Evolutionary conservation across 495 filamentous ascomycete species (phyloP).

Genomic region (Penicillium macrosclerotiorum): DNA sequence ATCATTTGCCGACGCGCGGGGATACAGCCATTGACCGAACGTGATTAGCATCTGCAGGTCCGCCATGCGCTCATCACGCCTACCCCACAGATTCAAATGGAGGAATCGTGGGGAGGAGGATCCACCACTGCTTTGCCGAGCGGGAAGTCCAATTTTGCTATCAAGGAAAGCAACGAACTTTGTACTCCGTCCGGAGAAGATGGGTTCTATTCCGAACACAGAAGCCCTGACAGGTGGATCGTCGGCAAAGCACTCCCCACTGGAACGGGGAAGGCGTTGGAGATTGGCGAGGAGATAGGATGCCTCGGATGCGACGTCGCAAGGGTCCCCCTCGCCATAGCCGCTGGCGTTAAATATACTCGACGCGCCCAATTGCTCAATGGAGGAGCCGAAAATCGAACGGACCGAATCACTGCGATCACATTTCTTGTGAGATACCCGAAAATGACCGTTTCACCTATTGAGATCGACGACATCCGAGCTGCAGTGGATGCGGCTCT

Average conservation of each 20-base stretch:
- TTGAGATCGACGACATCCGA: constrained; percentile 26
- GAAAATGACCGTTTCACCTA: constrained; percentile 19
- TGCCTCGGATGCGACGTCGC: constrained; percentile 11
- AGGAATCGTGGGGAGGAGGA: constrained; percentile 25
- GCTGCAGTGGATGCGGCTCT: constrained; percentile 27
- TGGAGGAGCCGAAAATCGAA: not conserved
- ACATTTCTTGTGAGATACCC: not conserved
- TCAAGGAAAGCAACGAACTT: too few relatives aligned
- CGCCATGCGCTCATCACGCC: not conserved
- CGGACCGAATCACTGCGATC: not conserved
- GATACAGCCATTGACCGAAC: not conserved
- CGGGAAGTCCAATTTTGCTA: too few relatives aligned
- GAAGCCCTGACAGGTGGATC: not conserved
- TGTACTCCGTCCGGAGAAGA: too few relatives aligned
- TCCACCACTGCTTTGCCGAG: constrained; percentile 15
- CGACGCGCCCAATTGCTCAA: too few relatives aligned
- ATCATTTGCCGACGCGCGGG: not conserved
- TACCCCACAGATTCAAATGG: constrained; percentile 25
- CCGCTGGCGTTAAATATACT: not conserved
- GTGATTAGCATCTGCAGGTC: constrained; percentile 2
- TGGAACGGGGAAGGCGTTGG: not conserved
- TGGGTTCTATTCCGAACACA: not conserved
- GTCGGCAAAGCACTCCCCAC: constrained; percentile 7
- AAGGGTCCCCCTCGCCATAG: not conserved
- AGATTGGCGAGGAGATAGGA: not conserved